Evolutionary conservation across 257 asterid species (phyloP).

Genomic region (Schizonepeta tenuifolia): DNA sequence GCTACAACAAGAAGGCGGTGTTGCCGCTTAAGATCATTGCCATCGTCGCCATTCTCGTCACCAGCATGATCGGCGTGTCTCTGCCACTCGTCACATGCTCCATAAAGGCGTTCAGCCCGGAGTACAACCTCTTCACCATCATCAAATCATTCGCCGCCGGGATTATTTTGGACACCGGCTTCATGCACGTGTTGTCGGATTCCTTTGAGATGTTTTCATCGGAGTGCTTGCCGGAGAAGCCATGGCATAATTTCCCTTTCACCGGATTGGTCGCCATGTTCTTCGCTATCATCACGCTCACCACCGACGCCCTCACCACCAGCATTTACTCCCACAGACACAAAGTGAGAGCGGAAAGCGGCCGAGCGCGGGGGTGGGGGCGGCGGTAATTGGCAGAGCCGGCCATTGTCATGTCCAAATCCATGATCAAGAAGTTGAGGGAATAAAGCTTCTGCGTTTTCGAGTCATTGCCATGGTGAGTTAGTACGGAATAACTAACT

Average conservation of each 20-base stretch:
- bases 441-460: constrained; percentile 50
- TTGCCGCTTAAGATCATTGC: constrained; percentile 61
- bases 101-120: constrained; percentile 48
- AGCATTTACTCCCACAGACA: constrained; percentile 48
- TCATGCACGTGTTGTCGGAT: constrained; percentile 67
- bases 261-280: constrained; percentile 66
- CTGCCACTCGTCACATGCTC: constrained; percentile 52
- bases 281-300: constrained; percentile 53
- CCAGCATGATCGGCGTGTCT: constrained; percentile 62
- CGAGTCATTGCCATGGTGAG: constrained; percentile 67
- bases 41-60: constrained; percentile 42
- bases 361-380: constrained; percentile 41
- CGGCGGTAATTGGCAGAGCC: constrained; percentile 11
- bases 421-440: neutral
- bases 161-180: constrained; percentile 57
- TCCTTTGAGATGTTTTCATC: constrained; percentile 62
- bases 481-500: neutral
- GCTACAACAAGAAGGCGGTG: constrained; percentile 50
- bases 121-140: constrained; percentile 43
- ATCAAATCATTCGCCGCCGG: constrained; percentile 63
- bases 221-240: constrained; percentile 46
- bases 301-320: constrained; percentile 60
- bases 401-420: constrained; percentile 4
- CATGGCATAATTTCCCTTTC: constrained; percentile 66
- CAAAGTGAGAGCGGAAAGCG: constrained; percentile 6